Evolutionary conservation across 345 rosid genomes (phyloP).

Genomic region (Cardamine chenopodiifolia): DNA sequence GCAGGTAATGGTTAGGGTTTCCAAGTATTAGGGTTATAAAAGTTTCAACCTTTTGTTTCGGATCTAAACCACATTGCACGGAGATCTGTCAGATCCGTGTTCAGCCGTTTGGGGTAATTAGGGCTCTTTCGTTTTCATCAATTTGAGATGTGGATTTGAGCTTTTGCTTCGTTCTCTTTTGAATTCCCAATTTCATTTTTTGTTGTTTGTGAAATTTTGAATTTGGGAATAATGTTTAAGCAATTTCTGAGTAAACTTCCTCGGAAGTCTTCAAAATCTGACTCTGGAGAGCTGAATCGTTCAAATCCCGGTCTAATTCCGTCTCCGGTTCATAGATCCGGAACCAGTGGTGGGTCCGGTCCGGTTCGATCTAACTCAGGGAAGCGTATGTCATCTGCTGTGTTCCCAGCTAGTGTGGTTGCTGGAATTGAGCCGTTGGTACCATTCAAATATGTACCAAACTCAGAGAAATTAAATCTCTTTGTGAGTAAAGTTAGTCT

Average conservation of each 20-base stretch:
- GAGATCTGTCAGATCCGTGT: slow-evolving; percentile 46
- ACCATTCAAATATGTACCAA: slow-evolving; percentile 77
- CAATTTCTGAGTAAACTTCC: slow-evolving; percentile 76
- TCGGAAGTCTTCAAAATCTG: slow-evolving; percentile 61
- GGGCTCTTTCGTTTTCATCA: slow-evolving; percentile 34
- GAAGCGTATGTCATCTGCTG: slow-evolving; percentile 72
- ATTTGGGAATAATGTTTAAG: slow-evolving; percentile 56
- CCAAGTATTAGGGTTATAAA: slow-evolving; percentile 38
- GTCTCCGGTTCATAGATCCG: slow-evolving; percentile 47
- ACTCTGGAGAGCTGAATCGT: slow-evolving; percentile 52
- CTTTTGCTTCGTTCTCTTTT: not conserved
- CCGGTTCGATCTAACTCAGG: slow-evolving; percentile 49
- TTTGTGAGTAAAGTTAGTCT: slow-evolving; percentile 87
- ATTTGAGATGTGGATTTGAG: slow-evolving; percentile 33
- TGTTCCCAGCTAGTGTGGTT: slow-evolving; percentile 74
- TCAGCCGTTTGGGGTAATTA: slow-evolving; percentile 17
- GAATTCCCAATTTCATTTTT: slow-evolving; percentile 19
- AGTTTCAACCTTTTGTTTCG: slow-evolving; percentile 20
- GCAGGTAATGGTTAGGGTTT: slow-evolving; percentile 46
- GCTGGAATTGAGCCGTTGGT: slow-evolving; percentile 85
- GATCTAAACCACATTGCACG: slow-evolving; percentile 29
- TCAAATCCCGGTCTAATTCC: slow-evolving; percentile 44
- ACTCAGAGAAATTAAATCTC: slow-evolving; percentile 71
- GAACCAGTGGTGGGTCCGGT: slow-evolving; percentile 37
- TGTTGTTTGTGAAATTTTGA: not conserved